These are phyloP conservation scores for Talaromyces islandicus DNA, from an alignment of 2,329 filamentous ascomycete genomes.

Conservation along the genomic window DNA sequence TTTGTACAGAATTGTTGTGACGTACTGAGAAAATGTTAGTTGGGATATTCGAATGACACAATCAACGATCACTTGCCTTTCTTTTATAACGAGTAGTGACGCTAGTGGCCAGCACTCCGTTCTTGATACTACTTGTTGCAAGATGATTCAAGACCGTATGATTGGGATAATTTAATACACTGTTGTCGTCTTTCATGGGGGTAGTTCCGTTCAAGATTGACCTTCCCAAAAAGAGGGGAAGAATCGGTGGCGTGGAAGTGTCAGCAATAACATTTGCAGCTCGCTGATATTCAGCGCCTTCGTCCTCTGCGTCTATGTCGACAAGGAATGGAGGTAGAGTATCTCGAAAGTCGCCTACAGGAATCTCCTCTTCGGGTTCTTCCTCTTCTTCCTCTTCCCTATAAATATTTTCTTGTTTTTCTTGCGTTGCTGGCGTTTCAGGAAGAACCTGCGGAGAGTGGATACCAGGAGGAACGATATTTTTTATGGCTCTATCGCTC, in stretches of 20 bases:
- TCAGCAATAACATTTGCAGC: constrained; percentile 71
- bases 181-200: constrained; percentile 95
- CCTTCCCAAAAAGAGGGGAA: constrained; percentile 88
- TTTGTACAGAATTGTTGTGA: constrained; percentile 97
- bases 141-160: constrained; percentile 95
- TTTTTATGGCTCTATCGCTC: constrained; percentile 28
- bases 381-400: constrained; percentile 37
- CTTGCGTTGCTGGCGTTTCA: constrained; percentile 24
- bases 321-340: constrained; percentile 78
- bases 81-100: constrained; percentile 96
- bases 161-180: constrained; percentile 93
- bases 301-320: constrained; percentile 78
- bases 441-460: constrained; percentile 41
- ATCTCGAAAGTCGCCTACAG: constrained; percentile 58
- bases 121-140: constrained; percentile 96
- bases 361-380: constrained; percentile 51
- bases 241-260: constrained; percentile 72
- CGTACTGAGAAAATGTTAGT: constrained; percentile 58
- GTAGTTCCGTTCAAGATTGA: constrained; percentile 89
- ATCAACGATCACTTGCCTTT: constrained; percentile 50
- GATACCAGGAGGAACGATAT: constrained; percentile 32
- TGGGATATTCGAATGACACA: neutral
- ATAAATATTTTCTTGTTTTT: constrained; percentile 33
- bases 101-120: constrained; percentile 88
- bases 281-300: constrained; percentile 66